phyloP scores from a whole-genome alignment of 116 monocot genomes.

The Cymodocea nodosa region DNA sequence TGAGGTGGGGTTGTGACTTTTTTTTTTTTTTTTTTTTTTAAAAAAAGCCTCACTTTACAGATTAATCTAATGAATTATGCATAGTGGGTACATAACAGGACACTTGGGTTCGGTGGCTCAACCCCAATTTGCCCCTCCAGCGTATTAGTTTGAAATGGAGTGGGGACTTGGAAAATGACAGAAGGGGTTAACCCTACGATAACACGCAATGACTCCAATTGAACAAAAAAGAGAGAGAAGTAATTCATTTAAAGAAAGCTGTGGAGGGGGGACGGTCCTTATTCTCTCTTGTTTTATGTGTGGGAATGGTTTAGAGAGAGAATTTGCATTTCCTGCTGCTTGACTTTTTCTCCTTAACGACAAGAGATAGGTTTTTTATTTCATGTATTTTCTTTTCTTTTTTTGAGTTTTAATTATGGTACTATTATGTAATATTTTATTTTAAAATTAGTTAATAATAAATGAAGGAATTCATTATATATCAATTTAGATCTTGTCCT shows the following conservation, averaged over 20 bases:
- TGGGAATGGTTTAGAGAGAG: constrained; percentile 5
- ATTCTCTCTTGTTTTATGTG: constrained; percentile 2
- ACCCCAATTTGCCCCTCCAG: constrained; percentile 1
- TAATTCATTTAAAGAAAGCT: not conserved
- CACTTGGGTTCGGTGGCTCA: constrained; percentile 8
- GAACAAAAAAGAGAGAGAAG: no score
- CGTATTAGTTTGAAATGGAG: constrained; percentile 8
- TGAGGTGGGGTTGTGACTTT: constrained; percentile 5
- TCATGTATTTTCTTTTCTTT: no score
- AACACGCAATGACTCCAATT: not conserved
- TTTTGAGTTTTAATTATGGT: no score
- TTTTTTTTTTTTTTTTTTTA: no score
- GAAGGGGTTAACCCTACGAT: not conserved
- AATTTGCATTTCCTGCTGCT: not conserved
- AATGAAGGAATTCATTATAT: no score
- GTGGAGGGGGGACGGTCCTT: not conserved
- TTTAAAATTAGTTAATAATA: no score
- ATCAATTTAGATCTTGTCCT: no score
- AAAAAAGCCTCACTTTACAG: not conserved
- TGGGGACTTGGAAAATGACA: not conserved
- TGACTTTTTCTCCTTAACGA: constrained; percentile 8
- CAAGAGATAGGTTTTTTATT: not conserved
- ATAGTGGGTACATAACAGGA: not conserved
- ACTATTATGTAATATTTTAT: no score
- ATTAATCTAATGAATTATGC: constrained; percentile 1